Evolutionary conservation across 2,329 filamentous ascomycete genomes (phyloP).

Genomic region (Fusarium sp.): DNA sequence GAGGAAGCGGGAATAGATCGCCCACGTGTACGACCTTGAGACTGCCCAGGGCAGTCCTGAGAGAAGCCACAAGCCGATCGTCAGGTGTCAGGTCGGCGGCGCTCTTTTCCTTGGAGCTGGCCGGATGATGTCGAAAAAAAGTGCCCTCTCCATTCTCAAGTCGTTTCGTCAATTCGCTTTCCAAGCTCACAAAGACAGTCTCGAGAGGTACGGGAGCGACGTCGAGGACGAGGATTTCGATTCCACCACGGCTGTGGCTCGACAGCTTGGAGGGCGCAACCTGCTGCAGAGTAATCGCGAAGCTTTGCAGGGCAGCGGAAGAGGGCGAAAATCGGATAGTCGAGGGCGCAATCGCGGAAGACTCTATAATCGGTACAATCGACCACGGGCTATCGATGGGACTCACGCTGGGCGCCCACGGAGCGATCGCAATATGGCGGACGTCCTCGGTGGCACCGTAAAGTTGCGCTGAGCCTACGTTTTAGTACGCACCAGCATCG

Average conservation of each 20-base stretch:
- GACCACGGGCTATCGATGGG: slow-evolving; percentile 79
- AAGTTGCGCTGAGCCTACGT: slow-evolving; percentile 13
- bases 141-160: slow-evolving; percentile 84
- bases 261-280: slow-evolving; percentile 79
- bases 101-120: slow-evolving; percentile 50
- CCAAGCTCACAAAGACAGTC: slow-evolving; percentile 85
- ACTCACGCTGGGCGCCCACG: slow-evolving; percentile 70
- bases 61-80: slow-evolving; percentile 68
- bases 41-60: slow-evolving; percentile 77
- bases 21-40: slow-evolving; percentile 83
- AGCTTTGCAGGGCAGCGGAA: slow-evolving; percentile 79
- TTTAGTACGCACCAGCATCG: background rate
- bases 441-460: slow-evolving; percentile 49
- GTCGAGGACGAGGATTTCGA: slow-evolving; percentile 86
- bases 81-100: slow-evolving; percentile 55
- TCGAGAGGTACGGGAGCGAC: slow-evolving; percentile 83
- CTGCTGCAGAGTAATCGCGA: slow-evolving; percentile 76
- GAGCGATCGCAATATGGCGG: slow-evolving; percentile 75
- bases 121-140: slow-evolving; percentile 74
- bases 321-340: slow-evolving; percentile 81
- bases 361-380: slow-evolving; percentile 77
- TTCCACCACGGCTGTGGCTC: slow-evolving; percentile 75
- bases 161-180: slow-evolving; percentile 80
- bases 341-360: slow-evolving; percentile 73
- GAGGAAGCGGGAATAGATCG: slow-evolving; percentile 78